Conservation (phyloP, 1,139 yeast species). For the Ogataea hybrid region DNA sequence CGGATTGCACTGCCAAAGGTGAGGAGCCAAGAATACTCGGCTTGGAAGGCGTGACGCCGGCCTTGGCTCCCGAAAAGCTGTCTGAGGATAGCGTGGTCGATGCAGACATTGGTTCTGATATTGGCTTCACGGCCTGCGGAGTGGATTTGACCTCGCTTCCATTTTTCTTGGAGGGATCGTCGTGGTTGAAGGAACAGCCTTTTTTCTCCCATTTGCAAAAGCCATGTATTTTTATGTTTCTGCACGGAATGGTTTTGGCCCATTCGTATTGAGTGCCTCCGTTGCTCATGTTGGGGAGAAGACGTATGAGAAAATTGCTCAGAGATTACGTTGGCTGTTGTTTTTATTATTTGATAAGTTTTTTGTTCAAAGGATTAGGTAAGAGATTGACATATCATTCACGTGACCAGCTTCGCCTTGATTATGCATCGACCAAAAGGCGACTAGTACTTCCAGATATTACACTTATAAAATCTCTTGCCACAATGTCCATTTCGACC, state of each 20-base stretch:
- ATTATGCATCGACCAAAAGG: too few relatives aligned
- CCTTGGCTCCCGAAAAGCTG: constrained; percentile 4
- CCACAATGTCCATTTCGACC: too few relatives aligned
- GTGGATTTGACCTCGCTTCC: constrained; percentile 5
- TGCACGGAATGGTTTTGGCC: constrained; percentile 81
- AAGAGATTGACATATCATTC: too few relatives aligned
- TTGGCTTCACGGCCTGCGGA: not conserved
- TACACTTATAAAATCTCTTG: too few relatives aligned
- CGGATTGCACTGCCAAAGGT: constrained; percentile 5
- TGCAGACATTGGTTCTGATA: constrained; percentile 14
- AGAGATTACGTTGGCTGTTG: constrained; percentile 2
- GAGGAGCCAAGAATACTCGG: not conserved
- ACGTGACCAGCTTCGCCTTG: too few relatives aligned
- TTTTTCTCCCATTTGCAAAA: constrained; percentile 86
- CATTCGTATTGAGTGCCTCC: constrained; percentile 38
- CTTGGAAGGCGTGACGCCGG: constrained; percentile 2
- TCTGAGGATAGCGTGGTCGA: constrained; percentile 17
- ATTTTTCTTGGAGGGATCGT: constrained; percentile 24
- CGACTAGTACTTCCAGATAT: too few relatives aligned
- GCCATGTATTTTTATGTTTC: constrained; percentile 83
- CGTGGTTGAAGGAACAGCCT: constrained; percentile 84
- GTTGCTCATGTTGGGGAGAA: constrained; percentile 17
- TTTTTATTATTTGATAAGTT: constrained; percentile 5
- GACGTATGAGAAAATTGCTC: not conserved
- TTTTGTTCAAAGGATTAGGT: constrained; percentile 1